Base-by-base conservation (phyloP, 257 asterid genomes). In the Penstemon eatonii region DNA sequence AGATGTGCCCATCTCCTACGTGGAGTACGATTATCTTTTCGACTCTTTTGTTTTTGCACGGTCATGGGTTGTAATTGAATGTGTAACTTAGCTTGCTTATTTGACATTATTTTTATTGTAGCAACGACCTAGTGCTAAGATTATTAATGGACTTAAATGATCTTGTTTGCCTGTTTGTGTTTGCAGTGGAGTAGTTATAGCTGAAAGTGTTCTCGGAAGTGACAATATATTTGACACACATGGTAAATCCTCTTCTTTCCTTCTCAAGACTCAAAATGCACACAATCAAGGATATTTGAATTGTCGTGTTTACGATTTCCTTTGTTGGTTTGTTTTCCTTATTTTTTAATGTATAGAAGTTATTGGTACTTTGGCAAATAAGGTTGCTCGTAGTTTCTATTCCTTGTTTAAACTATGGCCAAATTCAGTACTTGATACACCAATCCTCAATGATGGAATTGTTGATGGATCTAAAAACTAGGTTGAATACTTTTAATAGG, bases 171-270 rank as follows among this genome's bases (percentile, higher is more conserved):
- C 8, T 45, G n/a, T 71, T 75, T 62, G 68, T 69, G 70, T 75
- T 75, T 82, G 83, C 88, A 93, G 99, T 79, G 99, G 97, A 69
- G 95, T 90, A 62, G 96, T 90, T 65, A 93, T 93, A 76, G 97
- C 99, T 56, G 97, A 87, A 80, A 87, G 96, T 70, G 60, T 93
- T 79, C 89, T 90, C 66, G 42, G 67, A 45, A 78, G 74, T 70
- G 82, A 80, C 68, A 81, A 75, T 72, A 76, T 85, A 77, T 74
- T 83, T 57, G 80, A 69, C 76, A 82, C 84, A 50, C 88, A 88
- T 15, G 99, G 99, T 93, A 85, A 68, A 40, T 52, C 44, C 50
- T 43, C 50, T 60, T 60, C 60, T 1, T 25, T 25, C 33, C 1
- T 25, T 25, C 33, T 25, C 33, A n/a, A n/a, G n/a, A n/a, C n/a